Evolutionary conservation across 352 stramenopile genomes (phyloP).

Genomic region (Phytophthora capsici): DNA sequence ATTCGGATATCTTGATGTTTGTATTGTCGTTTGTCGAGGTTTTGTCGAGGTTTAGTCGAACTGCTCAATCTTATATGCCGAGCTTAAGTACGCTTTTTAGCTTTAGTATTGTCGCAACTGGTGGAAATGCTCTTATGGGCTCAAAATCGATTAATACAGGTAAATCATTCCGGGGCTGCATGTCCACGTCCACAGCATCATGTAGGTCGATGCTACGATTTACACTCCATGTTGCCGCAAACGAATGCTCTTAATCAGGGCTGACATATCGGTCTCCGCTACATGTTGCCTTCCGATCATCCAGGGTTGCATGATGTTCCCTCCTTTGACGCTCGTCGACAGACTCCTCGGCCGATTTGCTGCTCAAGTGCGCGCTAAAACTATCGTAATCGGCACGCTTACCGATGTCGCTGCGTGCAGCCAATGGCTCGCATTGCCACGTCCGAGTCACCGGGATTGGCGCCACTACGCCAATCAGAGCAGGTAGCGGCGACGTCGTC

Average conservation of each 20-base stretch:
- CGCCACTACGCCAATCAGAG: slow-evolving; percentile 11
- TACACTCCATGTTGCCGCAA: too few species aligned
- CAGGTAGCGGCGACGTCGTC: not conserved
- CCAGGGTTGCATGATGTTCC: not conserved
- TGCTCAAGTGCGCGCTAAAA: slow-evolving; percentile 2
- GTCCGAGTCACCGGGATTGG: slow-evolving; percentile 17
- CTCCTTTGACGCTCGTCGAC: slow-evolving; percentile 13
- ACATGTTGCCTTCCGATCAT: not conserved
- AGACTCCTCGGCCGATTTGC: slow-evolving; percentile 5
- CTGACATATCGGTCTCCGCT: not conserved
- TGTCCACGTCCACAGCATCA: not conserved
- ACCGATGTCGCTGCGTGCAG: slow-evolving; percentile 19
- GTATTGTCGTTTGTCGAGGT: too few species aligned
- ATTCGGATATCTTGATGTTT: too few species aligned
- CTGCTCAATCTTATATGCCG: too few species aligned
- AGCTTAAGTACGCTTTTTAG: too few species aligned
- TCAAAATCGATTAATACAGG: not conserved
- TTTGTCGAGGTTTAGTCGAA: too few species aligned
- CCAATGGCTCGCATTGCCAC: slow-evolving; percentile 23
- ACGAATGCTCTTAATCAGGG: not conserved
- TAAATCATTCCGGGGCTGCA: slow-evolving; percentile 9
- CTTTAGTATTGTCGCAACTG: too few species aligned
- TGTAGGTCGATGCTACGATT: too few species aligned
- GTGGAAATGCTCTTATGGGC: too few species aligned
- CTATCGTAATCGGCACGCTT: slow-evolving; percentile 27